Base-by-base conservation (phyloP, 352 stramenopile genomes). In the Phytophthora ohioensis region DNA sequence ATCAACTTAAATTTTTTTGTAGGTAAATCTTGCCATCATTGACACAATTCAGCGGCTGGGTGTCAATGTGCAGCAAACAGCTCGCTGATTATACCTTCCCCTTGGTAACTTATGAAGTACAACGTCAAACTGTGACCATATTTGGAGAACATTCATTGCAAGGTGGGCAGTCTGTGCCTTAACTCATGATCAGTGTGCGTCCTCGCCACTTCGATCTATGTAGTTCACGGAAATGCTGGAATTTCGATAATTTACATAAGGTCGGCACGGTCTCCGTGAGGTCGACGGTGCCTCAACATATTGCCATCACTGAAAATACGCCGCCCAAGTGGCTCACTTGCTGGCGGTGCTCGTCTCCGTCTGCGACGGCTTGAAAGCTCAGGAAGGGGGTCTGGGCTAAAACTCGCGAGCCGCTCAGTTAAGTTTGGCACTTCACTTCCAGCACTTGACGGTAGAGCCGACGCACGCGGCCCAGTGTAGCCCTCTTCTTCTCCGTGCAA, bases 21-120 rank as follows among this genome's bases (percentile, higher is more conserved):
- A 91, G 83, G 77, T 93, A 15, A 92, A 93, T 68, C 57, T 93
- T 48, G 58, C 69, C 11, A 90, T 93, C 47, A 84, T 93, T 27
- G 74, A 84, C 43, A 81, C 73, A 3, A 74, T 87, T 12, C 79
- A 93, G 52, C 72, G 75, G 5, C 73, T 90, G 51, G 46, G 57
- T 12, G 57, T 91, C 17, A 48, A 57, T 46, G 71, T 67, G 21
- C 42, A 66, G 27, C 76, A 80, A 42, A 67, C 66, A 39, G 31
- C n/a, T 17, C 46, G 59, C 15, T 73, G 53, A 76, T 63, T 27
- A 45, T 11, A 53, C 5, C 42, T 32, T 13, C 7, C 35, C 35
- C 11, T 31, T 17, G 32, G 6, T 48, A 47, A 36, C 13, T 61
- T 51, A 61, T 61, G 15, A 27, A 27, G 21, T 27, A 27, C 21